Percentiles rank a stretch among this genome's conserved stretches.
Conservation (phyloP, 805 yeast species). For the Phaffomyces antillensis region DNA sequence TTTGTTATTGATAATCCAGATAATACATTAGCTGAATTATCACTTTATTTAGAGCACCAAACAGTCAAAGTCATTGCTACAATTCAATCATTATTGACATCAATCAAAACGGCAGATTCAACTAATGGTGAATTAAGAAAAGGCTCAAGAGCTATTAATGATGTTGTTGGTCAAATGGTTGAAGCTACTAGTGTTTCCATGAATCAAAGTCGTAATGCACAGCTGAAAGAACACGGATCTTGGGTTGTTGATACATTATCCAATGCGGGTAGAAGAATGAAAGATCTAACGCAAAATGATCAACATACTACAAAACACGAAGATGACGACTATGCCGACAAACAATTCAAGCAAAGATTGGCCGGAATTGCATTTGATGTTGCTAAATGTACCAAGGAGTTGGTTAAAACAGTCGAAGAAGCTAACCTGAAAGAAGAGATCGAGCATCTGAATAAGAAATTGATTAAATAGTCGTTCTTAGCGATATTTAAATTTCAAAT, state of each 20-base stretch:
- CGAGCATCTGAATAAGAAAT: constrained; percentile 65
- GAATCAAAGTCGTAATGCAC: constrained; percentile 81
- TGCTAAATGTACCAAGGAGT: constrained; percentile 92
- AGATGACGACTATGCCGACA: constrained; percentile 70
- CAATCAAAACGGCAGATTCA: constrained; percentile 71
- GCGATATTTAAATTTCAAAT: no score
- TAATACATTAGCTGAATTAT: constrained; percentile 75
- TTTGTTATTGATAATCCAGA: constrained; percentile 85
- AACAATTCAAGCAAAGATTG: constrained; percentile 83
- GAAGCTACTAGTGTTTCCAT: constrained; percentile 82
- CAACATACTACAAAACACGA: constrained; percentile 25
- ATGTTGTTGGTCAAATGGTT: constrained; percentile 79
- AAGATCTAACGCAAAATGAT: constrained; percentile 42
- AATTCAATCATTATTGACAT: constrained; percentile 71
- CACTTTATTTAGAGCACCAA: constrained; percentile 85
- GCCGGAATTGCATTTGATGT: constrained; percentile 96
- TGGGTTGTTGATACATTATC: constrained; percentile 85
- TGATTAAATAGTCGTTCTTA: constrained; percentile 6
- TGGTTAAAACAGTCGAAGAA: constrained; percentile 93
- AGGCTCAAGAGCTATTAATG: constrained; percentile 69
- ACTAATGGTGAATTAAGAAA: constrained; percentile 66
- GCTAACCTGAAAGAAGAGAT: constrained; percentile 85
- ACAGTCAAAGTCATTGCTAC: constrained; percentile 88
- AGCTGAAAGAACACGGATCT: constrained; percentile 81
- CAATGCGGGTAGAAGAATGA: constrained; percentile 83